These are phyloP conservation scores for Colletotrichum scovillei DNA, from an alignment of 2,329 filamentous ascomycete genomes.

Conservation along the genomic window DNA sequence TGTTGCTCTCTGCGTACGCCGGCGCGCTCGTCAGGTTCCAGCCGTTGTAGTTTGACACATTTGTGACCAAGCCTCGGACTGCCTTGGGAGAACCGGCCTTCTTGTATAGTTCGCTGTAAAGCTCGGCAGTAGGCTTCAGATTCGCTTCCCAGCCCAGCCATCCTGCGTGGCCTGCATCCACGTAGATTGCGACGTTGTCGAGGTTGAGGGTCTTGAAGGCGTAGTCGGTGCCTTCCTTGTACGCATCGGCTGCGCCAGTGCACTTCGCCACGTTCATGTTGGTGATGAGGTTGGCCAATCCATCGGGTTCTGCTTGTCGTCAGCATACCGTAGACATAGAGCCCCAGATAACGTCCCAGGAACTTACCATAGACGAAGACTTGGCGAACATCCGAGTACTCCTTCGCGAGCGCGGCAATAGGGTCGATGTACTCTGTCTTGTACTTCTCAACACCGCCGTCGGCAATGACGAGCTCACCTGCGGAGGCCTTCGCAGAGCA, in stretches of 20 bases:
- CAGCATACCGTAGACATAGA: not conserved
- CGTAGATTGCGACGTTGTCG: constrained; percentile 50
- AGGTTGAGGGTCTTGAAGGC: constrained; percentile 47
- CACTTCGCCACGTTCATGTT: constrained; percentile 47
- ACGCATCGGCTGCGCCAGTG: constrained; percentile 41
- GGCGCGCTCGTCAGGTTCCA: constrained; percentile 37
- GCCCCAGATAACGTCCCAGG: not conserved
- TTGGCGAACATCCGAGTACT: constrained; percentile 28
- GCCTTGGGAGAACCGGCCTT: constrained; percentile 46
- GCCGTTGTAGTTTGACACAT: constrained; percentile 49
- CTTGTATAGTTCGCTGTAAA: constrained; percentile 45
- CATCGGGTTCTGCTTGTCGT: not conserved
- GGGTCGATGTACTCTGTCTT: constrained; percentile 47
- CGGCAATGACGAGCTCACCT: constrained; percentile 46
- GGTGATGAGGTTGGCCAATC: not conserved
- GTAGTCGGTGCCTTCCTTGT: constrained; percentile 46
- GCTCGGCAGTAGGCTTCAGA: constrained; percentile 43
- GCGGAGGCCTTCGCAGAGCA: constrained; percentile 50
- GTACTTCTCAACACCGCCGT: constrained; percentile 45
- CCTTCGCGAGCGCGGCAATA: constrained; percentile 35
- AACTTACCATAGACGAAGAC: constrained; percentile 38
- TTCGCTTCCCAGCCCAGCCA: constrained; percentile 50
- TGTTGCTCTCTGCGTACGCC: constrained; percentile 40
- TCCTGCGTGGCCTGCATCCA: constrained; percentile 51
- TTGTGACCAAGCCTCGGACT: constrained; percentile 49